Evolutionary conservation across 2,329 filamentous ascomycete species (phyloP), one percentile per base, ranked within the genome.

Genomic region (Paramyrothecium sp.): DNA sequence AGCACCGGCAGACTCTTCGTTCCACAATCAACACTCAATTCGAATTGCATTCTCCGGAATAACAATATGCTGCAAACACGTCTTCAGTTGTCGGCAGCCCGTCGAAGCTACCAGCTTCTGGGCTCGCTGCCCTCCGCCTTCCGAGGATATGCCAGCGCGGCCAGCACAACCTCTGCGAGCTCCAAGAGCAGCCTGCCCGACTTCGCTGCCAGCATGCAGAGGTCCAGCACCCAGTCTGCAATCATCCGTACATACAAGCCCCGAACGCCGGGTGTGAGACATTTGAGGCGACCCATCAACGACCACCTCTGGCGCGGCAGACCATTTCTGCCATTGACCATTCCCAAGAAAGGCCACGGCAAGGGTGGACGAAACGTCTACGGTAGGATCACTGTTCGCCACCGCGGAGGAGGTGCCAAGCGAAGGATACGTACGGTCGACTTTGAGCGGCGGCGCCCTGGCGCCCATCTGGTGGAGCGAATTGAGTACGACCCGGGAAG

Each of bases 401-500:
- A 99, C 78, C 88, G 90, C 57, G 95, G 95, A 71, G 95, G 94
- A 73, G 96, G 95, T 63, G 89, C 89, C 59, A 96, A 97, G 81
- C 84, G 93, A 69, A 88, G 95, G 70, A 96, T 99, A 77, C 83
- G 96, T 59, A 95, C 87, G 1, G 88, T 99, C 34, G 96, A 99
- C 75, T 99, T 97, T 72, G 79, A 87, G 63, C 89, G 95, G 55
- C 86, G 82, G 73, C 83, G 84, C 23, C 86, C 92, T 0, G 95
- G 95, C 19, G 88, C 90, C 62, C 95, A 98, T 67, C 76, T 88
- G 17, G 94, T 99, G 55, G 93, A 98, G 71, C 87, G 95, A 60
- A 95, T 99, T 68, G 95, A 99, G 74, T 93, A 98, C 73, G 96
- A 99, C 67, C 95, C 95, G 1, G 92, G 92, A 63, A 89, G 95